Base-by-base conservation (phyloP, 2,329 filamentous ascomycete species). In the Alternaria sp. region DNA sequence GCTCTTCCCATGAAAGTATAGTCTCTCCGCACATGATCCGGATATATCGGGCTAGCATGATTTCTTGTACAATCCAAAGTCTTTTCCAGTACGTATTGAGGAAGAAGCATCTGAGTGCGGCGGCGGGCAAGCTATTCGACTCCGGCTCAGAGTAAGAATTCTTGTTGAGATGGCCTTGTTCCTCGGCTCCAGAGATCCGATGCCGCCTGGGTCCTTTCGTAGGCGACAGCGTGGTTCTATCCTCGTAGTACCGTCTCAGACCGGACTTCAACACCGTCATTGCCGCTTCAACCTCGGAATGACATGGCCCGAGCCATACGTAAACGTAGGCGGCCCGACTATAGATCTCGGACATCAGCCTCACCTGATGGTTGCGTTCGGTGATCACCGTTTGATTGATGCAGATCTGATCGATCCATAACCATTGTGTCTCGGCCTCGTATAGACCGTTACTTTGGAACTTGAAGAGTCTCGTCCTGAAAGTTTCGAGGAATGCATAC, bases 11-110 rank as follows among this genome's bases (percentile, higher is more conserved):
- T 26, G 50, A 44, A 23, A 61, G 41, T 18, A 45, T 11, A n/a
- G 50, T 56, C 25, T 46, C 33, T 33, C 58, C 58, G 21, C 50
- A 61, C 5, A 44, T 56, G 58, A 61, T 61, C 10, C 50, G 33
- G 15, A 61, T 47, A n/a, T 61, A 55, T 26, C 44, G 23, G 20
- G 59, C 59, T 15, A 61, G 54, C 47, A 61, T 49, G n/a, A 47
- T 21, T 12, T 61, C 59, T 43, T 61, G 59, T 14, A 61, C 53
- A 44, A 61, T 58, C 59, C 59, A 61, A 8, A 49, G 26, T 51
- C 59, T 21, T n/a, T 41, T n/a, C 59, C 59, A 61, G 26, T 61
- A 61, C 28, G 41, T 15, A 10, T 50, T 55, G 18, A 55, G 14
- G 11, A 60, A 55, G 49, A 60, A 60, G n/a, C 20, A 15, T 26